phyloP scores from a whole-genome alignment of 2,329 filamentous ascomycete genomes.

The Amesomyces nigricolor region DNA sequence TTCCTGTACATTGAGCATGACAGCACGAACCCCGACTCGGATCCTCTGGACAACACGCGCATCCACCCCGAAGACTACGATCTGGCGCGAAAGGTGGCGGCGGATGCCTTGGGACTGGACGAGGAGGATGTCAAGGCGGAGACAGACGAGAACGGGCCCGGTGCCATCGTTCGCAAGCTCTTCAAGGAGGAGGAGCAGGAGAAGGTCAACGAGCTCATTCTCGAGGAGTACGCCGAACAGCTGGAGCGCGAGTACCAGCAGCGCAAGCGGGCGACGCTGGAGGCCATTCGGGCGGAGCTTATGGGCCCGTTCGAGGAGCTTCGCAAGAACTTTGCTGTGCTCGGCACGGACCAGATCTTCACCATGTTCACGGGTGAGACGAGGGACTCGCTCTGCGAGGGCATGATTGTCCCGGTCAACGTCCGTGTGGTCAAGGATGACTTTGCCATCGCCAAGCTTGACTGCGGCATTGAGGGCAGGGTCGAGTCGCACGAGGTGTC shows the following conservation, averaged over 20 bases:
- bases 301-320: slow-evolving; percentile 93
- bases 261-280: slow-evolving; percentile 88
- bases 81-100: slow-evolving; percentile 95
- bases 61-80: slow-evolving; percentile 99
- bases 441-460: slow-evolving; percentile 87
- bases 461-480: slow-evolving; percentile 88
- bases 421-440: slow-evolving; percentile 86
- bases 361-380: slow-evolving; percentile 97
- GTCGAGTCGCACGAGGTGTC: slow-evolving; percentile 79
- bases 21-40: slow-evolving; percentile 70
- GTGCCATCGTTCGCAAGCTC: slow-evolving; percentile 89
- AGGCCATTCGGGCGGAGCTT: slow-evolving; percentile 91
- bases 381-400: slow-evolving; percentile 70
- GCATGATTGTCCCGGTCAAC: slow-evolving; percentile 88
- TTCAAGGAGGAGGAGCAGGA: slow-evolving; percentile 91
- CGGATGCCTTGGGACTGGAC: slow-evolving; percentile 90
- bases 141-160: slow-evolving; percentile 80
- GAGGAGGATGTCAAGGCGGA: slow-evolving; percentile 97
- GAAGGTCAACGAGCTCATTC: slow-evolving; percentile 88
- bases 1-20: slow-evolving; percentile 91
- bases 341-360: slow-evolving; percentile 76
- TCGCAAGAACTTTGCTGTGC: slow-evolving; percentile 67
- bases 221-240: slow-evolving; percentile 96
- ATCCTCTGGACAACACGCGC: slow-evolving; percentile 93
- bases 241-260: slow-evolving; percentile 89